Evolutionary conservation across 805 yeast species (phyloP), one percentile per base, ranked within the genome.

Genomic region (Middelhovenomyces tepae): DNA sequence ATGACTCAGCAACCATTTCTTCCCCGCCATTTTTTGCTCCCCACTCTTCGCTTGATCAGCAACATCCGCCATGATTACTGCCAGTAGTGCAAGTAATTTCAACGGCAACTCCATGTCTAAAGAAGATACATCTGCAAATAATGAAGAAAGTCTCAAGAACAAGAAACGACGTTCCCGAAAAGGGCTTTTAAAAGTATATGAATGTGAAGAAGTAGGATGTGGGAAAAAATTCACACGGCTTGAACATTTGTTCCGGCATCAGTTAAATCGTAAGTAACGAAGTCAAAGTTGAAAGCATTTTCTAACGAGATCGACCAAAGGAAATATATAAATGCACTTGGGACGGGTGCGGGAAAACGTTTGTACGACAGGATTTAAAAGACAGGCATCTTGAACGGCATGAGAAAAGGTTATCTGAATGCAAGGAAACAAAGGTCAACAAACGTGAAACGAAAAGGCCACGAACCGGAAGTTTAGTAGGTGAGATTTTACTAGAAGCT

Each of bases 361-460:
- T 57, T 52, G 62, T 57, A 7, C 44, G 62, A 3, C 59, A 56
- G 23, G 62, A 57, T 30, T 39, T 57, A 19, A 42, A 45, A n/a
- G 37, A 35, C 7, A 43, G 62, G 15, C 62, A 57, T 38, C 16
- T 51, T 11, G 53, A 55, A 32, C 49, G 62, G 3, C 62, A 56
- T 27, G 43, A 47, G 19, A 38, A 40, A 31, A 34, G 42, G 7
- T 9, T 9, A 21, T 21, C n/a, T n/a, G n/a, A 9, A 21, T 21
- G 10, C 26, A 26, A 15, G 38, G 34, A n/a, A 16, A 16, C 6
- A 19, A 24, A 20, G 23, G 39, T 27, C 16, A 33, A 8, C 9
- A 8, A 16, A 16, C 15, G 16, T 19, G 15, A 19, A 13, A 5
- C 14, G 31, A 20, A 13, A 27, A 27, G 16, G 22, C 7, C 16